A percentile compares a stretch with the other conserved stretches of the same genome.
phyloP scores from a whole-genome alignment of 805 yeast genomes.

The Vanderwaltozyma tropicalis region DNA sequence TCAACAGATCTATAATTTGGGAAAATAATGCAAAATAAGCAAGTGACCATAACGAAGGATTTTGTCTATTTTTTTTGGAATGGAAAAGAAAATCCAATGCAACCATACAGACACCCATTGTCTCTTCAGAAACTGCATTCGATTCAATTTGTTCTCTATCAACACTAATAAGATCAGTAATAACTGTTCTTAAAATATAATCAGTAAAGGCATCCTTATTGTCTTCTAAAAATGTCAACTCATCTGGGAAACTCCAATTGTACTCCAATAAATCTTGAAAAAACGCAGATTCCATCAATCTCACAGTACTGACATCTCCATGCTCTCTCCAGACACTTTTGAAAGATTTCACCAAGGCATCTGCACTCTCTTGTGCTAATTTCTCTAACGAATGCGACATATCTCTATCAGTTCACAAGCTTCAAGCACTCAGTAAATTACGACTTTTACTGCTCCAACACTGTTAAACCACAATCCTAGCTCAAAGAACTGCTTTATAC shows the following conservation, averaged over 20 bases:
- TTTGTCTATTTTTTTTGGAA: constrained; percentile 10
- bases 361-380: not conserved
- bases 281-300: not conserved
- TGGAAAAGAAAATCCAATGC: constrained; percentile 21
- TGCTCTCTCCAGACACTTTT: not conserved
- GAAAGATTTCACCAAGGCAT: not conserved
- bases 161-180: constrained; percentile 5
- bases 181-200: constrained; percentile 5
- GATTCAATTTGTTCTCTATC: constrained; percentile 1
- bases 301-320: not conserved
- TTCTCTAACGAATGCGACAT: not conserved
- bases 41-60: constrained; percentile 12
- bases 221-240: not conserved
- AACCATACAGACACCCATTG: constrained; percentile 7
- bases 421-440: no score
- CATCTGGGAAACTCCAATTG: not conserved
- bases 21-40: constrained; percentile 19
- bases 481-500: no score
- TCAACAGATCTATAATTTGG: constrained; percentile 11
- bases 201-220: constrained; percentile 6
- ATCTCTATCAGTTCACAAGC: no score
- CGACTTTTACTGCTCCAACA: no score
- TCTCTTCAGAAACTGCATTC: not conserved
- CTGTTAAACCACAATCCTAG: no score
- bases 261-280: not conserved